Conservation (phyloP, 2,329 filamentous ascomycete genomes). For the Aphanoascus verrucosus region DNA sequence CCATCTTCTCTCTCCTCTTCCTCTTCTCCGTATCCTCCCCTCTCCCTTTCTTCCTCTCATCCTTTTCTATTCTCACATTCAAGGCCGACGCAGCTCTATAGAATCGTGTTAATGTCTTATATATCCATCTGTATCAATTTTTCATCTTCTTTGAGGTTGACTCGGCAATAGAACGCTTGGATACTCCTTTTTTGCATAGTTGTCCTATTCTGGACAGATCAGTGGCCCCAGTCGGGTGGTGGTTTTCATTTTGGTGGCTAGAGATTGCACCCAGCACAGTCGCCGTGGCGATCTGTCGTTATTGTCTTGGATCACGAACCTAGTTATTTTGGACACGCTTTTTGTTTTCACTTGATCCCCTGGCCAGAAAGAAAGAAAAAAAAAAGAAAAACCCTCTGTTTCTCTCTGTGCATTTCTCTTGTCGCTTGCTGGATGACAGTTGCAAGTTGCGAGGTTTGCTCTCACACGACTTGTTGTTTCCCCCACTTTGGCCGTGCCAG, state of each 20-base stretch:
- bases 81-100: not conserved
- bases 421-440: not conserved
- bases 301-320: not conserved
- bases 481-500: not conserved
- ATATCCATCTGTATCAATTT: not conserved
- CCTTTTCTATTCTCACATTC: not conserved
- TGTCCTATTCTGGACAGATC: too few relatives aligned
- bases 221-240: not conserved
- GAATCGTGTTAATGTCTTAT: not conserved
- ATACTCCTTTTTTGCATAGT: too few relatives aligned
- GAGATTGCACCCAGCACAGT: not conserved
- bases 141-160: not conserved
- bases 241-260: not conserved
- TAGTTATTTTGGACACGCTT: not conserved
- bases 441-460: not conserved
- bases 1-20: slow-evolving; percentile 1
- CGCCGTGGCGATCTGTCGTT: not conserved
- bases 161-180: not conserved
- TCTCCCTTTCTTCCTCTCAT: not conserved
- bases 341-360: not conserved
- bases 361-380: not conserved
- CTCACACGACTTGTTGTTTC: not conserved
- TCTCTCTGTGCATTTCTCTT: not conserved
- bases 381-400: not conserved
- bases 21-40: not conserved